These are phyloP conservation scores for Fusarium oligoseptatum DNA, from an alignment of 2,329 filamentous ascomycete species.

Conservation along the genomic window DNA sequence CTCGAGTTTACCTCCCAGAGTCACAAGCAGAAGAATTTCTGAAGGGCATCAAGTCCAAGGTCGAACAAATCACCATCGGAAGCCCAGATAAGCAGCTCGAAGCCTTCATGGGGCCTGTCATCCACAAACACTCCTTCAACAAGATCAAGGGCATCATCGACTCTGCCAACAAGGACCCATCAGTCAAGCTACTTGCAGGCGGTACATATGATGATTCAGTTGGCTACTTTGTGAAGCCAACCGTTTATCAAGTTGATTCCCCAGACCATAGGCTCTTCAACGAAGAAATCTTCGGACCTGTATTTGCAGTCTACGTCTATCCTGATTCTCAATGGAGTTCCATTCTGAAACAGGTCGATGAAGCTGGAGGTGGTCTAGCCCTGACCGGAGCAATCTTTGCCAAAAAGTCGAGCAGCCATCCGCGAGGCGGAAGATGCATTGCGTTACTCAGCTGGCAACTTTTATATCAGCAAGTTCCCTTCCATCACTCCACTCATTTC, in stretches of 20 bases:
- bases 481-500: too few species aligned
- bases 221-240: neutral
- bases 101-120: conserved; percentile 61
- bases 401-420: conserved; percentile 69
- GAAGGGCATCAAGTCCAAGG: conserved; percentile 44
- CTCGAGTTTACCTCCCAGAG: conserved; percentile 67
- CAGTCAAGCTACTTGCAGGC: neutral
- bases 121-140: conserved; percentile 59
- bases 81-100: conserved; percentile 43
- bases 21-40: conserved; percentile 6
- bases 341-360: neutral
- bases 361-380: neutral
- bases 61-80: conserved; percentile 50
- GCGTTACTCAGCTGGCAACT: conserved; percentile 77
- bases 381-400: conserved; percentile 80
- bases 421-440: conserved; percentile 74
- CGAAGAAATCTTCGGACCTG: neutral
- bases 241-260: neutral
- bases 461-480: conserved; percentile 68
- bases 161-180: neutral
- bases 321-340: neutral
- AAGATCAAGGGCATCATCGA: neutral
- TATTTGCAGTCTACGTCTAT: neutral
- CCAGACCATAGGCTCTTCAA: neutral
- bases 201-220: neutral